phyloP scores from a whole-genome alignment of 2,329 filamentous ascomycete genomes.

The Aspergillus felis region DNA sequence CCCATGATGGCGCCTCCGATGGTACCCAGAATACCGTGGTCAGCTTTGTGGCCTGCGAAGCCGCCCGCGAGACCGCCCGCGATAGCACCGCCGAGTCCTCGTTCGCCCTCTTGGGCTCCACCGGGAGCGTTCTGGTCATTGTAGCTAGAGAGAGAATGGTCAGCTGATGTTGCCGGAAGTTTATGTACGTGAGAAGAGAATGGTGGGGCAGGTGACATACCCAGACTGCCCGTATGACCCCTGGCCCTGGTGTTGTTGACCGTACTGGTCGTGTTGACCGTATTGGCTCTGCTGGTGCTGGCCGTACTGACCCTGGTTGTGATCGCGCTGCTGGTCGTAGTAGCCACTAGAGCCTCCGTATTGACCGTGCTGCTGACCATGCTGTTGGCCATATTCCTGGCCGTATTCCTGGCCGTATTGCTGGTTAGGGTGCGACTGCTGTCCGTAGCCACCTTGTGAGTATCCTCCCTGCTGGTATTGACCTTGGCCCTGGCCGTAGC shows the following conservation, averaged over 20 bases:
- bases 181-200: background rate
- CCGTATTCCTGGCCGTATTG: conserved; percentile 18
- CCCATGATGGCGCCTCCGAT: conserved; percentile 47
- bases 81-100: conserved; percentile 45
- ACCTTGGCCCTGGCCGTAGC: conserved; percentile 19
- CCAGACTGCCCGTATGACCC: conserved; percentile 3
- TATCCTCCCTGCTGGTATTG: conserved; percentile 21
- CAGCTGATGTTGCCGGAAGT: conserved; percentile 6
- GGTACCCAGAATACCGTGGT: conserved; percentile 47
- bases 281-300: conserved; percentile 18
- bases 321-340: conserved; percentile 16
- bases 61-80: conserved; percentile 46
- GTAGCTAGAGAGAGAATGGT: conserved; percentile 15
- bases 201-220: conserved; percentile 13
- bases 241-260: conserved; percentile 8
- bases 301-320: conserved; percentile 16
- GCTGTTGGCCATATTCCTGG: conserved; percentile 17
- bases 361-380: conserved; percentile 15
- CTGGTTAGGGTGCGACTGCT: conserved; percentile 26
- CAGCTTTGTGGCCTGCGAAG: conserved; percentile 45
- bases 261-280: conserved; percentile 17
- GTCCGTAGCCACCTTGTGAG: conserved; percentile 19
- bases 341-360: conserved; percentile 13
- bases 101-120: conserved; percentile 42
- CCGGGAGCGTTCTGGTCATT: conserved; percentile 31